phyloP scores from a whole-genome alignment of 768 basidiomycete species.

The Auricularia sp. region DNA sequence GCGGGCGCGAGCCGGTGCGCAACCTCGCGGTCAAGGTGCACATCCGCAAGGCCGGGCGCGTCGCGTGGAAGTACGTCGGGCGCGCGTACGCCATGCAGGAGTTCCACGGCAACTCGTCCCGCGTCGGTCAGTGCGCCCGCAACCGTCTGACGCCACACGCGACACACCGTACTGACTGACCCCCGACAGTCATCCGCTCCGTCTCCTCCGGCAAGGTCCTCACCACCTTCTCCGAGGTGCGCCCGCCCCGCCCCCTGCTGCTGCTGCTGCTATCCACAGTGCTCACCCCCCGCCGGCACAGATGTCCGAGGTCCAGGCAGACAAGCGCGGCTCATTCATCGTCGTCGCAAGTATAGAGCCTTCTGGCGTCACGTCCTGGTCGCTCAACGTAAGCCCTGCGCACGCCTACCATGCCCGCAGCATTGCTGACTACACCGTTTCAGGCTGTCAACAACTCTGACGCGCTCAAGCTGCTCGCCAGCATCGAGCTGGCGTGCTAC shows the following conservation, averaged over 20 bases:
- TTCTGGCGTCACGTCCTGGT: slow-evolving; percentile 71
- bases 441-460: slow-evolving; percentile 78
- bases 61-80: slow-evolving; percentile 75
- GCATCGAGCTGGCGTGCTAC: slow-evolving; percentile 79
- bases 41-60: slow-evolving; percentile 66
- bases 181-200: slow-evolving; percentile 49
- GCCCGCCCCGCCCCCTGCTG: slow-evolving; percentile 14
- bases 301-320: slow-evolving; percentile 68
- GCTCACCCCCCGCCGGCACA: slow-evolving; percentile 16
- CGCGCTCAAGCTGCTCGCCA: slow-evolving; percentile 69
- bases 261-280: slow-evolving; percentile 11
- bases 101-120: slow-evolving; percentile 62
- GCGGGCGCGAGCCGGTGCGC: slow-evolving; percentile 27
- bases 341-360: slow-evolving; percentile 74
- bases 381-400: slow-evolving; percentile 53
- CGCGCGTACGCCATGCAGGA: slow-evolving; percentile 71
- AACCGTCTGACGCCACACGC: not conserved
- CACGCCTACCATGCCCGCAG: slow-evolving; percentile 9
- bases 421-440: slow-evolving; percentile 3
- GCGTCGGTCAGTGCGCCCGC: slow-evolving; percentile 51
- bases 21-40: slow-evolving; percentile 82
- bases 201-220: slow-evolving; percentile 58
- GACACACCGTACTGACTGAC: not conserved
- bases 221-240: slow-evolving; percentile 60
- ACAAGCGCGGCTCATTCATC: slow-evolving; percentile 81